These are phyloP conservation scores for Quercus engelmannii DNA, from an alignment of 306 rosid genomes.

Conservation along the genomic window DNA sequence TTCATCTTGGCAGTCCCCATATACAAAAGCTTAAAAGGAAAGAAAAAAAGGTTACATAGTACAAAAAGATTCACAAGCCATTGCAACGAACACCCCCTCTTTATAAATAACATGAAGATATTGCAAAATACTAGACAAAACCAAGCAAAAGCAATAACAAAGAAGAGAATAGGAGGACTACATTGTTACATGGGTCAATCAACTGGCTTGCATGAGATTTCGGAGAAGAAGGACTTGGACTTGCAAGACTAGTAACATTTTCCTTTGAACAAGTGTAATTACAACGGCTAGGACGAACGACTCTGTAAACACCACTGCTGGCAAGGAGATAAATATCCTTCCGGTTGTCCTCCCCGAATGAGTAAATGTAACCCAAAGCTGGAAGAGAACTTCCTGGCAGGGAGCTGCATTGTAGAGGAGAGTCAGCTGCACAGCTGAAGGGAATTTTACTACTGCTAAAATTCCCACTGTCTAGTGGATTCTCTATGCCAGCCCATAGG, in stretches of 20 bases:
- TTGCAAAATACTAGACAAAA: conserved; percentile 11
- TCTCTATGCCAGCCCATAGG: conserved; percentile 71
- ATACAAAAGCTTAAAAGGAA: not conserved
- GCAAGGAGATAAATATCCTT: conserved; percentile 68
- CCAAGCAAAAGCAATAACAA: conserved; percentile 22
- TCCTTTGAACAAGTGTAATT: conserved; percentile 62
- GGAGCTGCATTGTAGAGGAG: conserved; percentile 55
- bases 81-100: conserved; percentile 2
- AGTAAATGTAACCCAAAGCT: conserved; percentile 60
- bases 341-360: conserved; percentile 78
- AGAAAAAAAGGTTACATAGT: not conserved
- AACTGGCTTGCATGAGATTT: conserved; percentile 29
- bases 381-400: conserved; percentile 55
- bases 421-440: conserved; percentile 68
- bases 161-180: conserved; percentile 22
- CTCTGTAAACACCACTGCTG: conserved; percentile 68
- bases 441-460: conserved; percentile 48
- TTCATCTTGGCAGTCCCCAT: not conserved
- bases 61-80: conserved; percentile 5
- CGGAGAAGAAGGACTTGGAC: conserved; percentile 30
- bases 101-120: not conserved
- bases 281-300: conserved; percentile 80
- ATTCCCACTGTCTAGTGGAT: conserved; percentile 77
- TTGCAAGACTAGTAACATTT: conserved; percentile 35
- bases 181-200: conserved; percentile 12